Evolutionary conservation across 2,329 filamentous ascomycete species (phyloP).

Genomic region (Pseudogymnoascus sp.): DNA sequence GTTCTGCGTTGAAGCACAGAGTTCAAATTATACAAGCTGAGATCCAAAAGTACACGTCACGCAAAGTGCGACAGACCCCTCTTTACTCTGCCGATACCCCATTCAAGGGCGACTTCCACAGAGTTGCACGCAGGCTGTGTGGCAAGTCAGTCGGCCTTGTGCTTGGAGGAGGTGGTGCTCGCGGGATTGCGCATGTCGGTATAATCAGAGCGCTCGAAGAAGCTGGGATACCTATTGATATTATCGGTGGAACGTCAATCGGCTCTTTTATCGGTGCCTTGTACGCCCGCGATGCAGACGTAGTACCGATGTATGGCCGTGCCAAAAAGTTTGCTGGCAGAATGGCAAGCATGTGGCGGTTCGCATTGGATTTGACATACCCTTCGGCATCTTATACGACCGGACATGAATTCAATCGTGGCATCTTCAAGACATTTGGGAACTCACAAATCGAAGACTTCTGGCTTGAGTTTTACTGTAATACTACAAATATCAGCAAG

Average conservation of each 20-base stretch:
- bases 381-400: constrained; percentile 96
- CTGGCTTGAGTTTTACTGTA: constrained; percentile 98
- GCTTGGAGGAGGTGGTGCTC: constrained; percentile 83
- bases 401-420: constrained; percentile 96
- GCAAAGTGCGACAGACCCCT: constrained; percentile 79
- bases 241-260: constrained; percentile 92
- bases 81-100: constrained; percentile 87
- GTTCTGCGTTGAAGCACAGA: constrained; percentile 78
- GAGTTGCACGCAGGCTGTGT: constrained; percentile 79
- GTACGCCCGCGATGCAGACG: constrained; percentile 91
- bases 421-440: constrained; percentile 97
- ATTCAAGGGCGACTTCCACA: constrained; percentile 94
- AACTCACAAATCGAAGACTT: constrained; percentile 98
- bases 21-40: constrained; percentile 94
- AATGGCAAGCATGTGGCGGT: constrained; percentile 99
- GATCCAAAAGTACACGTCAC: constrained; percentile 95
- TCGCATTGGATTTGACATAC: constrained; percentile 91
- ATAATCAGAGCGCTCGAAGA: constrained; percentile 94
- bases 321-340: constrained; percentile 96
- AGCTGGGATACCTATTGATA: constrained; percentile 89
- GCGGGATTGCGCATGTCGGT: constrained; percentile 86
- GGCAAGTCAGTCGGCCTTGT: constrained; percentile 93
- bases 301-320: constrained; percentile 92
- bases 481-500: constrained; percentile 97
- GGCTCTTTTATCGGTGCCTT: constrained; percentile 91